Evolutionary conservation across 2,329 filamentous ascomycete species (phyloP).

Genomic region (Scopulariopsis brevicaulis): DNA sequence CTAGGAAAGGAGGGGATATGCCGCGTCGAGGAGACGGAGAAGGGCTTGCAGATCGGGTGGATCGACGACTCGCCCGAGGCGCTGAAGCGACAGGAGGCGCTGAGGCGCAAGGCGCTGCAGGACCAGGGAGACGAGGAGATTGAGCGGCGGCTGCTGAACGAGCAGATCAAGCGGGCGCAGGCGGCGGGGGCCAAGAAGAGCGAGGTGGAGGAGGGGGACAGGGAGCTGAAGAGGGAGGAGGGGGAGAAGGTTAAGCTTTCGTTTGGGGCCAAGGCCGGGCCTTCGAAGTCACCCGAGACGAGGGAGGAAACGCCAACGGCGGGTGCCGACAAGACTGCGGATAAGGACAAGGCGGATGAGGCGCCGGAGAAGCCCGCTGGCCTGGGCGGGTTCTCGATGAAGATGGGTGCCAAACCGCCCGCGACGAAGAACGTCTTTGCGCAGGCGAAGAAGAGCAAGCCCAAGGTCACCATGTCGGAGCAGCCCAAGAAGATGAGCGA

Average conservation of each 20-base stretch:
- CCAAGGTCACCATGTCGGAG: conserved; percentile 47
- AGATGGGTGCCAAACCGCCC: conserved; percentile 52
- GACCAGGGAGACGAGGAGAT: conserved; percentile 86
- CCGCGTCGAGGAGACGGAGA: conserved; percentile 77
- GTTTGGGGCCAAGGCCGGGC: conserved; percentile 33
- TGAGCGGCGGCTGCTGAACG: conserved; percentile 70
- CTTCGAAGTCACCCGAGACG: not conserved
- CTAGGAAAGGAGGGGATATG: conserved; percentile 81
- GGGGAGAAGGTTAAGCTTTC: conserved; percentile 68
- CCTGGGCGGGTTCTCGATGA: conserved; percentile 45
- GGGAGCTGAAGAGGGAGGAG: conserved; percentile 47
- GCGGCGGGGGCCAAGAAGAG: conserved; percentile 38
- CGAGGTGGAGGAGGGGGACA: conserved; percentile 26
- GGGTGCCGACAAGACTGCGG: conserved; percentile 6
- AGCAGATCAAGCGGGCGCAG: conserved; percentile 71
- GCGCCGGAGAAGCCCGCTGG: conserved; percentile 21
- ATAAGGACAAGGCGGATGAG: conserved; percentile 5
- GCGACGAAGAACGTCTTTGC: conserved; percentile 65
- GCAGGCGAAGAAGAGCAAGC: conserved; percentile 8
- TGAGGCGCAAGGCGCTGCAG: conserved; percentile 72
- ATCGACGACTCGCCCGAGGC: conserved; percentile 87
- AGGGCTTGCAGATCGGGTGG: conserved; percentile 80
- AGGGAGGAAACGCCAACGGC: not conserved
- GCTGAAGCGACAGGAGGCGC: conserved; percentile 65
- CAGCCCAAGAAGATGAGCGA: conserved; percentile 78